A percentile compares a stretch with the other conserved stretches of the same genome.
Conservation (phyloP, 768 basidiomycete genomes). For the Rhodotorula paludigena region DNA sequence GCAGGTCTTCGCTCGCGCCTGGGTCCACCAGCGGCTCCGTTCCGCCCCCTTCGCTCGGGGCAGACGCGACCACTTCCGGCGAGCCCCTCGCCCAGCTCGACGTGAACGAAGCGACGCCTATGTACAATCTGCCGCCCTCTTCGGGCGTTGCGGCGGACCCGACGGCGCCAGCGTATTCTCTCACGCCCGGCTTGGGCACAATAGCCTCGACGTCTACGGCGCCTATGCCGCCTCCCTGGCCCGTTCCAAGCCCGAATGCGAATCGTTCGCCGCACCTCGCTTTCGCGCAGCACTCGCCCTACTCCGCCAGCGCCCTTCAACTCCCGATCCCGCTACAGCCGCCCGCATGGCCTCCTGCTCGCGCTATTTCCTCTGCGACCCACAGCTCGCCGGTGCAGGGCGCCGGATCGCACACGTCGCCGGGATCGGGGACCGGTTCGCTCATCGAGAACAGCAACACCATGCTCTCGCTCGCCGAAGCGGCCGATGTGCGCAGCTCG, state of each 20-base stretch:
- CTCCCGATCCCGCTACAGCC: not conserved
- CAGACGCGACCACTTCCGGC: not conserved
- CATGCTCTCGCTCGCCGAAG: conserved; percentile 6
- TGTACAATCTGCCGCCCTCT: not conserved
- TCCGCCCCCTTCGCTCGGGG: not conserved
- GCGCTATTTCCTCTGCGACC: not conserved
- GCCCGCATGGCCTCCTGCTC: not conserved
- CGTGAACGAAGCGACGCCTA: not conserved
- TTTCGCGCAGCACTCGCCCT: not conserved
- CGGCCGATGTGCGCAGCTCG: not conserved
- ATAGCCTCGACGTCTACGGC: not conserved
- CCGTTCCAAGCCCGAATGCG: not conserved
- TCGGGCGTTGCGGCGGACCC: not conserved
- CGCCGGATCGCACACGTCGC: not conserved
- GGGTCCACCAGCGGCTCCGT: not conserved
- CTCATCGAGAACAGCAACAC: not conserved
- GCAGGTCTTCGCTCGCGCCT: no score
- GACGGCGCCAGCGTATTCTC: not conserved
- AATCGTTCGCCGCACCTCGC: not conserved
- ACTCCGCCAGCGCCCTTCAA: not conserved
- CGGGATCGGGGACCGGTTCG: not conserved
- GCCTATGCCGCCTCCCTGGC: not conserved
- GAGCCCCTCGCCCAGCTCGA: no score
- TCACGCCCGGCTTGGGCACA: not conserved
- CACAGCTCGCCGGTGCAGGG: not conserved